A percentile compares a stretch with the other conserved stretches of the same genome.
These are phyloP conservation scores for Cystobasidium onofrii DNA, from an alignment of 768 basidiomycete genomes.

Conservation along the genomic window DNA sequence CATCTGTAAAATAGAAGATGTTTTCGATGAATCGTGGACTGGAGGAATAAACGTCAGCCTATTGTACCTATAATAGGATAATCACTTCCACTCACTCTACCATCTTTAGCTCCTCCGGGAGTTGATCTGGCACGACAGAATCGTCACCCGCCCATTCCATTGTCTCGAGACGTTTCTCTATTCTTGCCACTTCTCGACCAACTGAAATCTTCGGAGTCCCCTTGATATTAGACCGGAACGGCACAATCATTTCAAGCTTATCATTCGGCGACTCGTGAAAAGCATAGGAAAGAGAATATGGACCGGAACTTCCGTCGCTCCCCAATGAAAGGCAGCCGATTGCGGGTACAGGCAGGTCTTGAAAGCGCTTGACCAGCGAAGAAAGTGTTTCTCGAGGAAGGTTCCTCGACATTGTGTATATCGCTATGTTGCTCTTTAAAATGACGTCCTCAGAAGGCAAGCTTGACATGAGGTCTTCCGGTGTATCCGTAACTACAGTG, in stretches of 20 bases:
- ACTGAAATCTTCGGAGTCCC: conserved; percentile 29
- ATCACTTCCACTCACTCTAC: neutral
- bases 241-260: conserved; percentile 18
- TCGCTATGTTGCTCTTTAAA: neutral
- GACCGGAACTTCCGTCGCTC: neutral
- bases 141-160: conserved; percentile 27
- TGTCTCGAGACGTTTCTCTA: conserved; percentile 12
- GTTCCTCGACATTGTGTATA: conserved; percentile 24
- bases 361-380: conserved; percentile 7
- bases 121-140: conserved; percentile 6
- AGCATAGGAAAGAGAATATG: conserved; percentile 15
- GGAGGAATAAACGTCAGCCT: neutral
- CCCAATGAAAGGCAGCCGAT: conserved; percentile 25
- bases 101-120: conserved; percentile 4
- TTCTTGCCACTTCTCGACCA: conserved; percentile 28
- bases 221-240: conserved; percentile 23
- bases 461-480: conserved; percentile 6
- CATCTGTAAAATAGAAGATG: conserved; percentile 31
- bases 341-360: conserved; percentile 15
- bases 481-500: neutral
- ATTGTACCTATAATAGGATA: neutral
- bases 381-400: conserved; percentile 7
- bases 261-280: conserved; percentile 6
- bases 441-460: neutral
- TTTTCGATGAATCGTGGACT: conserved; percentile 7